A percentile compares a stretch with the other conserved stretches of the same genome.
phyloP scores from a whole-genome alignment of 805 yeast species.

The Kurtzmaniella cleridarum region DNA sequence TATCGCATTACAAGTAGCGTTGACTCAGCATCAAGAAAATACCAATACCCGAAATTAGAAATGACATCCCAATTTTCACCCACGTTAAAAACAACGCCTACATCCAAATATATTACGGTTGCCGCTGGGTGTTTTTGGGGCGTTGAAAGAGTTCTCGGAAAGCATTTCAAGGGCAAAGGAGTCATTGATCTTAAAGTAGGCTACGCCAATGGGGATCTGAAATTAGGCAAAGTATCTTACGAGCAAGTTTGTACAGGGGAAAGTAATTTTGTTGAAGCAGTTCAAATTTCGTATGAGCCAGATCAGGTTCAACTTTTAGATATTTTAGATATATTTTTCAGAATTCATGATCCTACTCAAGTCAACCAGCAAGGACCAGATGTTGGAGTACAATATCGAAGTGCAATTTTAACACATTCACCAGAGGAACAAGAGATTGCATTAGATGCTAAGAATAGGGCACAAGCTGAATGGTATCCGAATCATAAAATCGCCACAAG shows the following conservation, averaged over 20 bases:
- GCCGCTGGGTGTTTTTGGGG: conserved; percentile 84
- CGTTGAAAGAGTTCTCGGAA: conserved; percentile 75
- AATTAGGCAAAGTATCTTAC: conserved; percentile 40
- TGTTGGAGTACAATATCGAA: conserved; percentile 83
- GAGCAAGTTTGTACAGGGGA: conserved; percentile 67
- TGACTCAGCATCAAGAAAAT: too few relatives aligned
- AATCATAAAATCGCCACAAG: conserved; percentile 61
- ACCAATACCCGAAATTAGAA: too few relatives aligned
- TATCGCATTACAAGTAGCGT: too few relatives aligned
- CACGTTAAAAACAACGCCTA: conserved; percentile 26
- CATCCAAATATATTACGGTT: conserved; percentile 33
- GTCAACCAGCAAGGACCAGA: conserved; percentile 82
- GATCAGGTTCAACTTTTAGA: conserved; percentile 50
- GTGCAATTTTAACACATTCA: conserved; percentile 66
- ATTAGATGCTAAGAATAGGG: conserved; percentile 38
- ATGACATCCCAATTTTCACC: conserved; percentile 20
- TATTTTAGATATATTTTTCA: conserved; percentile 76
- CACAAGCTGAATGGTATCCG: conserved; percentile 76
- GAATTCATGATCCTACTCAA: conserved; percentile 93
- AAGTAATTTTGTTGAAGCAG: conserved; percentile 76
- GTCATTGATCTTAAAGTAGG: conserved; percentile 81
- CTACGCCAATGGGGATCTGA: conserved; percentile 79
- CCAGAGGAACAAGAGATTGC: conserved; percentile 47
- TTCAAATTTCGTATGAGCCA: conserved; percentile 83
- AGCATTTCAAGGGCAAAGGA: conserved; percentile 60